Percentiles rank a stretch among this genome's conserved stretches.
phyloP scores from a whole-genome alignment of 2,329 filamentous ascomycete genomes.

The Stagonosporopsis rhizophila region DNA sequence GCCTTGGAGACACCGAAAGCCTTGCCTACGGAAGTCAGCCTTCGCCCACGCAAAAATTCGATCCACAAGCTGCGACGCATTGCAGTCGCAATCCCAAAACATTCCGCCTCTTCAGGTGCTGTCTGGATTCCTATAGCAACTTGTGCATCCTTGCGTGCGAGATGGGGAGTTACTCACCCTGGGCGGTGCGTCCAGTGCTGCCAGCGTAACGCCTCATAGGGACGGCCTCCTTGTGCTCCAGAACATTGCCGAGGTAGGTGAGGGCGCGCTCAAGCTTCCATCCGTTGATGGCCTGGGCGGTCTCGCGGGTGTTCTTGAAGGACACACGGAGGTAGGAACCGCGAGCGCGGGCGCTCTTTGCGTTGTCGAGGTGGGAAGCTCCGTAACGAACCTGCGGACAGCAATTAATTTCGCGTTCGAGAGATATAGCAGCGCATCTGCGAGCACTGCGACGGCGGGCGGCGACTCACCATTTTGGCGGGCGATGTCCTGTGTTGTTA shows the following conservation, averaged over 20 bases:
- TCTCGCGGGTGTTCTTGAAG: conserved; percentile 99
- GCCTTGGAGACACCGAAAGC: conserved; percentile 97
- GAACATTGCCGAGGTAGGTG: conserved; percentile 97
- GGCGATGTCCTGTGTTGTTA: conserved; percentile 43
- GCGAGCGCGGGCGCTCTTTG: conserved; percentile 88
- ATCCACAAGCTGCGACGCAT: background rate
- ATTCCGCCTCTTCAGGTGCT: conserved; percentile 10
- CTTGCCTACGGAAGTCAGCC: conserved; percentile 74
- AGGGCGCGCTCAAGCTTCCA: conserved; percentile 97
- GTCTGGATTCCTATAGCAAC: background rate
- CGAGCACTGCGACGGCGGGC: conserved; percentile 13
- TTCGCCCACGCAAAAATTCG: conserved; percentile 10
- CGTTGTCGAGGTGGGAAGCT: conserved; percentile 48
- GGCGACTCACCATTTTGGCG: conserved; percentile 53
- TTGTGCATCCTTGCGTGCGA: conserved; percentile 3
- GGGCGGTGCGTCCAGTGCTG: conserved; percentile 91
- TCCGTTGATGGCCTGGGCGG: conserved; percentile 98
- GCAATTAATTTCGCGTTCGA: conserved; percentile 36
- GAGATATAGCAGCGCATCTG: conserved; percentile 1
- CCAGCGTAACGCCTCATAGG: conserved; percentile 98
- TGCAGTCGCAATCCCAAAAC: background rate
- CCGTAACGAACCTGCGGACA: conserved; percentile 48
- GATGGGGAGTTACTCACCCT: conserved; percentile 75
- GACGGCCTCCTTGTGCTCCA: conserved; percentile 95
- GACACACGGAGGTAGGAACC: conserved; percentile 98